These are phyloP conservation scores for Syzygium aromaticum DNA, from an alignment of 345 rosid species.

Conservation along the genomic window DNA sequence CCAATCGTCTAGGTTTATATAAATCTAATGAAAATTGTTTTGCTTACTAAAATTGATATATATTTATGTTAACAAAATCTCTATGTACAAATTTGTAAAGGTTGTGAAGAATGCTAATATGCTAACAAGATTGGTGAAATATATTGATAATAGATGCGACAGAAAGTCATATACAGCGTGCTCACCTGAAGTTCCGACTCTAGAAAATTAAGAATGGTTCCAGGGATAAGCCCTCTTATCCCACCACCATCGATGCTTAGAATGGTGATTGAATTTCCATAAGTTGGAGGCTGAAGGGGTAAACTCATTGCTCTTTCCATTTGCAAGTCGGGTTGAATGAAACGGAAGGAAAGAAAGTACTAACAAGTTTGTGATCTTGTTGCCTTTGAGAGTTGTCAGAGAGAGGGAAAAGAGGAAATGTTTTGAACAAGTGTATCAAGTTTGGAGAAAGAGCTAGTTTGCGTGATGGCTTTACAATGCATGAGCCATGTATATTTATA, in stretches of 20 bases:
- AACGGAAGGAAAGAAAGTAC: background rate
- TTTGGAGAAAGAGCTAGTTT: background rate
- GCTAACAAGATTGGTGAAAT: background rate
- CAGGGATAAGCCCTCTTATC: conserved; percentile 37
- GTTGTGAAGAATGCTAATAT: background rate
- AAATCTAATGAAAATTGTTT: background rate
- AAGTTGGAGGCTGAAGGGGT: conserved; percentile 17
- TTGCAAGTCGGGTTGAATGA: background rate
- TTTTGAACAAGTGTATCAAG: background rate
- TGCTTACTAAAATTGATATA: background rate
- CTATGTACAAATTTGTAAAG: background rate
- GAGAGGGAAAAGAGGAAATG: background rate
- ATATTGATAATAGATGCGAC: background rate
- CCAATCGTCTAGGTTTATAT: background rate
- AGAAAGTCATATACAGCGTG: background rate
- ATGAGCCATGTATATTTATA: background rate
- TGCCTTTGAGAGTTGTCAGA: background rate
- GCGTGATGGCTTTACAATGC: background rate
- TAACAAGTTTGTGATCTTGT: background rate
- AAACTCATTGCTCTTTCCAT: conserved; percentile 8
- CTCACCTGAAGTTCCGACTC: conserved; percentile 29
- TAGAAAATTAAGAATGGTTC: conserved; percentile 17
- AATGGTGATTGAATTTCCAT: conserved; percentile 24
- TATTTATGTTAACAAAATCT: background rate
- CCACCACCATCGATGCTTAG: conserved; percentile 51